Evolutionary conservation across 106 monocot genomes (phyloP).

Genomic region (Dendrobium nobile): DNA sequence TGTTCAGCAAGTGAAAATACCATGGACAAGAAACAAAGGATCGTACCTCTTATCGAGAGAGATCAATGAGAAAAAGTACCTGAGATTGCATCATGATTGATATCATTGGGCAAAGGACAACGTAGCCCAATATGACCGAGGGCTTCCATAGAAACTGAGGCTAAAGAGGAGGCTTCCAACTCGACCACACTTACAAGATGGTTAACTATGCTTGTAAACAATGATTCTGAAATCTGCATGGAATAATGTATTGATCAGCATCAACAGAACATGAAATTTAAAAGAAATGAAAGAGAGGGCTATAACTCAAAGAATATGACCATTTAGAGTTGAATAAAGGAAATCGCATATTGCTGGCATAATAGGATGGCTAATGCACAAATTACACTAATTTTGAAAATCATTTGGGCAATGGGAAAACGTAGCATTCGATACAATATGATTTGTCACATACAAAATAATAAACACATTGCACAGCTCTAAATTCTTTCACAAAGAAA

Average conservation of each 20-base stretch:
- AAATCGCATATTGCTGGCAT: background rate
- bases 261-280: background rate
- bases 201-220: conserved; percentile 32
- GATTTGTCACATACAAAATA: background rate
- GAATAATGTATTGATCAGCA: conserved; percentile 3
- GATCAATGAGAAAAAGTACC: conserved; percentile 30
- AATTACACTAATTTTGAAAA: background rate
- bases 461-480: background rate
- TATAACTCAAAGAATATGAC: background rate
- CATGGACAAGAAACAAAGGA: background rate
- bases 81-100: conserved; percentile 38
- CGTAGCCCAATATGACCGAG: conserved; percentile 91
- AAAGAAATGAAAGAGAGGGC: background rate
- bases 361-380: background rate
- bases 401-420: background rate
- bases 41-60: background rate
- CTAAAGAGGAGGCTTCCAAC: conserved; percentile 59
- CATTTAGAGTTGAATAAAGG: background rate
- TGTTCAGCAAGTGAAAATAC: background rate
- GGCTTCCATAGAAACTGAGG: conserved; percentile 80
- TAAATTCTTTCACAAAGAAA: background rate
- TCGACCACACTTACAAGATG: conserved; percentile 54
- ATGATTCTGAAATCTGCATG: conserved; percentile 48
- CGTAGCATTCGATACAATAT: background rate
- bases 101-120: conserved; percentile 38